phyloP scores from a whole-genome alignment of 1,284 basidiomycete genomes.

The Ganoderma leucocontextum region DNA sequence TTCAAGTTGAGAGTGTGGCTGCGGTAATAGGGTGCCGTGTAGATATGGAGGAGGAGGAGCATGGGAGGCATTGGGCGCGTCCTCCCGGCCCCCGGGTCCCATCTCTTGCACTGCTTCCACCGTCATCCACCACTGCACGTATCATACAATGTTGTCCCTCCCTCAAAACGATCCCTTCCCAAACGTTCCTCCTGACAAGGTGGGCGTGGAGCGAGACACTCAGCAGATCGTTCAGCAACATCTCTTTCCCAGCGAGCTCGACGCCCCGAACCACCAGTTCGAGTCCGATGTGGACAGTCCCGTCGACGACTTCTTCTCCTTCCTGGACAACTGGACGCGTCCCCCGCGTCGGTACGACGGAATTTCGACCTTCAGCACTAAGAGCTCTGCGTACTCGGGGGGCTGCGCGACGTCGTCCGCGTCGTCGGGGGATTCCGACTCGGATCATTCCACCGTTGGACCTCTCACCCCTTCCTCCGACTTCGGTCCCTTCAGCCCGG shows the following conservation, averaged over 20 bases:
- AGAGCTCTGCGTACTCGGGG: not conserved
- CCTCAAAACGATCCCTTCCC: not conserved
- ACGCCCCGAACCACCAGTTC: not conserved
- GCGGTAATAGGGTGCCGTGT: not conserved
- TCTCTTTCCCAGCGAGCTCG: not conserved
- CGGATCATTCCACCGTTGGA: not conserved
- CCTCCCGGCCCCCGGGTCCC: too few species aligned
- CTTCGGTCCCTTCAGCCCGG: not conserved
- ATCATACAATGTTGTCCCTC: not conserved
- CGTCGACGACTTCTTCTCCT: not conserved
- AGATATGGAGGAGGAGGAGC: not conserved
- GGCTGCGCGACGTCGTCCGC: not conserved
- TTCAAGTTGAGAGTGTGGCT: not conserved
- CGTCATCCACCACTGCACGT: not conserved
- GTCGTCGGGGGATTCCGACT: not conserved
- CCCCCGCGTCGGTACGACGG: not conserved
- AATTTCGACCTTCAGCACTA: not conserved
- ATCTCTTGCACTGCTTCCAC: not conserved
- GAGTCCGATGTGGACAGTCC: not conserved
- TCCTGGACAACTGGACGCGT: not conserved
- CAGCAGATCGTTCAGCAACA: conserved; percentile 20
- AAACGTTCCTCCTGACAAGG: not conserved
- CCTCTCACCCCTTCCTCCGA: not conserved
- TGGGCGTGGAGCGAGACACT: not conserved
- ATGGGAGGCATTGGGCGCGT: too few species aligned